Conservation (phyloP, 2,329 filamentous ascomycete species). For the Delphinella strobiligena region DNA sequence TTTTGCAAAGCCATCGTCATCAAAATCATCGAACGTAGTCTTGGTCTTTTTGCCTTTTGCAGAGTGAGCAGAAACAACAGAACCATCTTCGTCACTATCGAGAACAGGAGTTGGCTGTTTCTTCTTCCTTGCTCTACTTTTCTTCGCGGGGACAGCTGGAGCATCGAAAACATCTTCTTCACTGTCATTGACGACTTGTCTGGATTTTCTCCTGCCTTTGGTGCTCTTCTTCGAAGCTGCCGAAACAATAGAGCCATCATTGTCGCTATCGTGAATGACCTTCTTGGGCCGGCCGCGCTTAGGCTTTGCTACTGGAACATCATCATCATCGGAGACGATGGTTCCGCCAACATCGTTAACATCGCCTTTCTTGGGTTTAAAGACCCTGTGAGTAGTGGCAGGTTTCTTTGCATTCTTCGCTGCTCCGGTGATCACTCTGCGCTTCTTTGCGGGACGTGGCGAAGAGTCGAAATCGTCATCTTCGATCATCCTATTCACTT, state of each 20-base stretch:
- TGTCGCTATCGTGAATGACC: background rate
- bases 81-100: constrained; percentile 9
- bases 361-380: constrained; percentile 4
- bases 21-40: constrained; percentile 3
- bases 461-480: constrained; percentile 18
- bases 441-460: constrained; percentile 20
- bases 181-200: no score
- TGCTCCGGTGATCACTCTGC: constrained; percentile 8
- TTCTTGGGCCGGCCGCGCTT: background rate
- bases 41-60: constrained; percentile 1
- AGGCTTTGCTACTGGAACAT: background rate
- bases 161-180: constrained; percentile 7
- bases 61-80: constrained; percentile 14
- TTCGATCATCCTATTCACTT: no score
- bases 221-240: no score
- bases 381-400: constrained; percentile 3
- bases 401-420: constrained; percentile 13
- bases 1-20: constrained; percentile 6
- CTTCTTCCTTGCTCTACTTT: constrained; percentile 3
- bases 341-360: background rate
- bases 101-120: no score
- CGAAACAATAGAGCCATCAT: no score
- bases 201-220: no score
- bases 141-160: constrained; percentile 3
- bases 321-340: background rate